Evolutionary conservation across 2,329 filamentous ascomycete genomes (phyloP).

Genomic region (Penicillium sp.): DNA sequence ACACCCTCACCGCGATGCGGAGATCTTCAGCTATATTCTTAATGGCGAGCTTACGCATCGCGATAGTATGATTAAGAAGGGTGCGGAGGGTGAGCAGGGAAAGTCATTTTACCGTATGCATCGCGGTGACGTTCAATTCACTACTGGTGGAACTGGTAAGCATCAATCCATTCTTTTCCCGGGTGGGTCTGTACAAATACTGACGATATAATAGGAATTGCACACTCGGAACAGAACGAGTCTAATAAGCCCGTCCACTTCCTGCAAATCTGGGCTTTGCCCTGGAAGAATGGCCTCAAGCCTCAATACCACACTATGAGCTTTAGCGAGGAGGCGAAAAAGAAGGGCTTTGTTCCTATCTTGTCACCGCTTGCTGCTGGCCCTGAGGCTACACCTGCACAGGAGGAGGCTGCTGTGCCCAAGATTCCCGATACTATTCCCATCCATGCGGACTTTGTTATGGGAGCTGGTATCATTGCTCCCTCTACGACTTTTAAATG

Average conservation of each 20-base stretch:
- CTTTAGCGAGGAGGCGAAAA: constrained; percentile 73
- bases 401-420: constrained; percentile 66
- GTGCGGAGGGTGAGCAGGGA: constrained; percentile 57
- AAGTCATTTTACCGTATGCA: constrained; percentile 71
- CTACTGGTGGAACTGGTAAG: constrained; percentile 74
- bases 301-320: constrained; percentile 75
- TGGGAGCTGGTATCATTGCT: constrained; percentile 76
- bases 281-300: constrained; percentile 70
- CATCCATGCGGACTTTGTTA: constrained; percentile 80
- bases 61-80: constrained; percentile 78
- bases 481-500: constrained; percentile 69
- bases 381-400: constrained; percentile 58
- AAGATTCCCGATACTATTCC: constrained; percentile 69
- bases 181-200: constrained; percentile 1
- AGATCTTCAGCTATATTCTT: constrained; percentile 89
- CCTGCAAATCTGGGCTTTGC: constrained; percentile 84
- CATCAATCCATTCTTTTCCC: neutral
- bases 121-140: constrained; percentile 85
- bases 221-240: constrained; percentile 82
- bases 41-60: constrained; percentile 83
- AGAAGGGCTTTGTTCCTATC: constrained; percentile 69
- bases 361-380: constrained; percentile 73
- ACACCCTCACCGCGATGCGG: constrained; percentile 81
- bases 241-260: constrained; percentile 74
- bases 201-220: constrained; percentile 53